phyloP scores from a whole-genome alignment of 208 protist species.

The Angomonas desouzai region DNA sequence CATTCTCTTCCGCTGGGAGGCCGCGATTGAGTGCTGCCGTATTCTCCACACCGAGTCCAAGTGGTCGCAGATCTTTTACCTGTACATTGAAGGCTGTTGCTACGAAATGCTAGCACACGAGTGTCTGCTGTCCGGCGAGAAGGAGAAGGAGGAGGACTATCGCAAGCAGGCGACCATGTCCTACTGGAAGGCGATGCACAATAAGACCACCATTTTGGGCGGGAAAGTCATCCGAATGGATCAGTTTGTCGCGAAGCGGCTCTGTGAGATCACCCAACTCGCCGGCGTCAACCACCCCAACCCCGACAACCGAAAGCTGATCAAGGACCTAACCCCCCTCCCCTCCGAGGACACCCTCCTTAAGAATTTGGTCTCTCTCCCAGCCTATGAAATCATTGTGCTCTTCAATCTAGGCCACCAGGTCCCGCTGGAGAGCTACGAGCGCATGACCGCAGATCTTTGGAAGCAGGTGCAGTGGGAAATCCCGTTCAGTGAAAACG shows the following conservation, averaged over 20 bases:
- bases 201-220: conserved; percentile 35
- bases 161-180: conserved; percentile 20
- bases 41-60: conserved; percentile 38
- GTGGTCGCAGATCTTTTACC: conserved; percentile 61
- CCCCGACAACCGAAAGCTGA: conserved; percentile 28
- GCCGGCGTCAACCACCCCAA: conserved; percentile 28
- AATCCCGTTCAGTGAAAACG: conserved; percentile 13
- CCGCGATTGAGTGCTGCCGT: conserved; percentile 23
- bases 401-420: conserved; percentile 42
- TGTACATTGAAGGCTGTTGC: conserved; percentile 49
- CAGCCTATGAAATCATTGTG: conserved; percentile 40
- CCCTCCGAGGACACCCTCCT: conserved; percentile 27
- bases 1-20: conserved; percentile 32
- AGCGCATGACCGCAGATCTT: conserved; percentile 19
- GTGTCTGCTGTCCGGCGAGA: conserved; percentile 11
- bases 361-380: conserved; percentile 33
- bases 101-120: conserved; percentile 50
- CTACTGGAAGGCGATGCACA: conserved; percentile 64
- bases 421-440: conserved; percentile 17
- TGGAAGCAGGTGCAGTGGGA: conserved; percentile 9
- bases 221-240: conserved; percentile 44
- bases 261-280: conserved; percentile 38
- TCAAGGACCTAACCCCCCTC: conserved; percentile 16
- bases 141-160: conserved; percentile 14
- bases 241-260: conserved; percentile 39